Evolutionary conservation across 169 alveolate species (phyloP).

Genomic region (Eimeria necatrix): DNA sequence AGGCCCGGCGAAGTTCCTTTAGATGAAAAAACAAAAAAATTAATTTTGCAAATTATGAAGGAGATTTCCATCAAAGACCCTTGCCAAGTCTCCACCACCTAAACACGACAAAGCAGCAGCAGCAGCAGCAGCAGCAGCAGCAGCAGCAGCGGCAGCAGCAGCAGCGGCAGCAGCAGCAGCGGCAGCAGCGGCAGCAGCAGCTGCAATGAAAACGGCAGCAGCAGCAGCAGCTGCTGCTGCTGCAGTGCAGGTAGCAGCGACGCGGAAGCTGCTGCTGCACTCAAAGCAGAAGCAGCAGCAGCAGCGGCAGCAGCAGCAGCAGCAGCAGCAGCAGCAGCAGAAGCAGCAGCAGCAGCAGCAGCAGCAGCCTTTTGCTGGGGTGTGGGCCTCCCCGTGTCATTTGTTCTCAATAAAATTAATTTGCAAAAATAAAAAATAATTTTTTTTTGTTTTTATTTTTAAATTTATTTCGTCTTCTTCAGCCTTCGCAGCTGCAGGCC

Average conservation of each 20-base stretch:
- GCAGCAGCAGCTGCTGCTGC: background rate
- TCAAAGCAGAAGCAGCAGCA: background rate
- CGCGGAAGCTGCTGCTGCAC: background rate
- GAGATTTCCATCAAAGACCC: no score
- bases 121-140: no score
- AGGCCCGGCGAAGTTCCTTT: no score
- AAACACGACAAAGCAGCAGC: no score
- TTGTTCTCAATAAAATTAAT: background rate
- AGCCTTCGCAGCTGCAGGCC: background rate
- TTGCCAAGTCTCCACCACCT: no score
- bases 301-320: constrained; percentile 12
- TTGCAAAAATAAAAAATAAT: background rate
- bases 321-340: background rate
- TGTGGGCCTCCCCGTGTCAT: no score
- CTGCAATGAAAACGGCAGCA: background rate
- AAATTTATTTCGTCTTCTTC: background rate
- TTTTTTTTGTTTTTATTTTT: background rate
- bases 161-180: constrained; percentile 27
- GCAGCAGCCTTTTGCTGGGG: no score
- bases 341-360: constrained; percentile 28
- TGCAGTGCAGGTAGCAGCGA: background rate
- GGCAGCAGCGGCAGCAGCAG: background rate
- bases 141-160: constrained; percentile 5
- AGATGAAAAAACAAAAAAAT: no score
- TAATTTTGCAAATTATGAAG: no score